These are phyloP conservation scores for Capronia americana DNA, from an alignment of 2,329 filamentous ascomycete species.

Conservation along the genomic window DNA sequence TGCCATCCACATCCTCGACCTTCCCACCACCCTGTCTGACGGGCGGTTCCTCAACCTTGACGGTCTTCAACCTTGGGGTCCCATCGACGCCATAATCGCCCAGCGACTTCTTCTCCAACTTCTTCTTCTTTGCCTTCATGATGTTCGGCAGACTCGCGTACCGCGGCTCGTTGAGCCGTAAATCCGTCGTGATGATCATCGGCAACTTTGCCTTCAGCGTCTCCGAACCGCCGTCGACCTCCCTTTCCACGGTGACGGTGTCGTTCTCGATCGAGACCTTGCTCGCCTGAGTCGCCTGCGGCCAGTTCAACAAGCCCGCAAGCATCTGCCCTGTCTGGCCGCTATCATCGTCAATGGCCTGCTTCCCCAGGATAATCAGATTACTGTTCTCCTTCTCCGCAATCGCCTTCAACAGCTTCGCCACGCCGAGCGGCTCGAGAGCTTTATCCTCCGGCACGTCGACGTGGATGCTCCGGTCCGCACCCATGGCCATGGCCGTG, in stretches of 20 bases:
- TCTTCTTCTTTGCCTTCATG: constrained; percentile 99
- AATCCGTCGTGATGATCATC: constrained; percentile 92
- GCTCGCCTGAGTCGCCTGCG: constrained; percentile 91
- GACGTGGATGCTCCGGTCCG: constrained; percentile 88
- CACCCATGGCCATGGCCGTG: constrained; percentile 98
- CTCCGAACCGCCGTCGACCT: constrained; percentile 95
- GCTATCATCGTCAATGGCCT: constrained; percentile 96
- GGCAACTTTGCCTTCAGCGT: constrained; percentile 85
- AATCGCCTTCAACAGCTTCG: constrained; percentile 82
- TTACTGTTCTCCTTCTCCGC: constrained; percentile 87
- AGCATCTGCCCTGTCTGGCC: constrained; percentile 98
- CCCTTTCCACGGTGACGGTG: constrained; percentile 78
- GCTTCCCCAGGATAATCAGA: constrained; percentile 92
- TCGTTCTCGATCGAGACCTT: constrained; percentile 76
- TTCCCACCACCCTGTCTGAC: constrained; percentile 91
- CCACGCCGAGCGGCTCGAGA: constrained; percentile 87
- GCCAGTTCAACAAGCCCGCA: constrained; percentile 87
- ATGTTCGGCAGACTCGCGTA: constrained; percentile 97
- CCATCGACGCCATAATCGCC: constrained; percentile 80
- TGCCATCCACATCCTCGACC: constrained; percentile 95
- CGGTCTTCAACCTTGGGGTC: constrained; percentile 78
- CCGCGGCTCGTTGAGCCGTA: constrained; percentile 91
- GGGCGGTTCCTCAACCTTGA: constrained; percentile 89
- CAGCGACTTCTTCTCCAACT: constrained; percentile 87
- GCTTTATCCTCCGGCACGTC: constrained; percentile 73